Conservation (phyloP, 345 rosid genomes). For the Punica granatum region DNA sequence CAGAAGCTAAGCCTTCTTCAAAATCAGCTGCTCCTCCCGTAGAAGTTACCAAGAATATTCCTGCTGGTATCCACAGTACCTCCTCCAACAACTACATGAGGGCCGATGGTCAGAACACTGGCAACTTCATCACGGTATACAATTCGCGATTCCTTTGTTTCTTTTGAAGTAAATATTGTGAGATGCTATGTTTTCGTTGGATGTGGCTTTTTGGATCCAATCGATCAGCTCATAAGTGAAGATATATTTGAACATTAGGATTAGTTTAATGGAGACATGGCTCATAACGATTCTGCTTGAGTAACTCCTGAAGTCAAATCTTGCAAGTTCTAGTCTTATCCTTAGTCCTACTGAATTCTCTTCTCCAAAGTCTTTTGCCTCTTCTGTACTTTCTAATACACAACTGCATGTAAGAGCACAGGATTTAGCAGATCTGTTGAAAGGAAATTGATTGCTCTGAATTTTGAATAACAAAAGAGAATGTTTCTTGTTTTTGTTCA, state of each 20-base stretch:
- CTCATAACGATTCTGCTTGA: not conserved
- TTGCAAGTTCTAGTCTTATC: too few relatives aligned
- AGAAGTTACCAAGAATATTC: constrained; percentile 43
- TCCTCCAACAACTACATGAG: constrained; percentile 66
- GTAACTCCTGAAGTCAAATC: not conserved
- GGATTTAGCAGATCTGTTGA: not conserved
- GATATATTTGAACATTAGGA: not conserved
- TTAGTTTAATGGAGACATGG: not conserved
- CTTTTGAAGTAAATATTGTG: not conserved
- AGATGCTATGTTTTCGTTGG: not conserved
- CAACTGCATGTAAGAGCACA: not conserved
- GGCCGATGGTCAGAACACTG: constrained; percentile 77
- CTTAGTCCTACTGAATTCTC: too few relatives aligned
- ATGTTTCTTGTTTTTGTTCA: too few relatives aligned
- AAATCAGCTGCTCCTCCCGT: constrained; percentile 40
- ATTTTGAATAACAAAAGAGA: not conserved
- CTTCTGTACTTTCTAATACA: not conserved
- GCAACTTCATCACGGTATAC: constrained; percentile 74
- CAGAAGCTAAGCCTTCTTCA: constrained; percentile 22
- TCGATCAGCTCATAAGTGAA: not conserved
- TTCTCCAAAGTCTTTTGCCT: not conserved
- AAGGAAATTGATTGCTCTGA: not conserved
- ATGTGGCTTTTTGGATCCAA: not conserved
- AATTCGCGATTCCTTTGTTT: not conserved
- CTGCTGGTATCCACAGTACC: constrained; percentile 56